Evolutionary conservation across 2,329 filamentous ascomycete species (phyloP), one percentile per base, ranked within the genome.

Genomic region (Claviceps capensis): DNA sequence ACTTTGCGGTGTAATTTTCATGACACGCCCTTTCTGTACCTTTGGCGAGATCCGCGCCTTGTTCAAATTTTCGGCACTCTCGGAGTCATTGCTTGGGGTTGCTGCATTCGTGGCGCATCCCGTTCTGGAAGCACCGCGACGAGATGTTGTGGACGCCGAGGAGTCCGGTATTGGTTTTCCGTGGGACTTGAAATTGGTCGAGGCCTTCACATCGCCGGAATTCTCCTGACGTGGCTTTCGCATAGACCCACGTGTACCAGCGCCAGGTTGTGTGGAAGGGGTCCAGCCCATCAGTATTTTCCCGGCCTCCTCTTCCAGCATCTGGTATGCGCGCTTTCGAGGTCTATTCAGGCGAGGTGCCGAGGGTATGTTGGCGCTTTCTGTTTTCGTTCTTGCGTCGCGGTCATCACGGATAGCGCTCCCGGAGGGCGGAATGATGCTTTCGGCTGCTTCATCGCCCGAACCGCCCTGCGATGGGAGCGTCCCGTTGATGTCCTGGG

Each of bases 261-360:
- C 46, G 13, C 36, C 36, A 34, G 36, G 17, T 17, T 16, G 37
- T 34, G 34, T 19, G 14, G 34, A 5, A 11, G 46, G 44, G 8
- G 19, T 42, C 42, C 34, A 49, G 19, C 34, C 42, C 6, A 43
- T 46, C 23, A 49, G 42, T 7, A 47, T 49, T 2, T 34, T 11
- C 9, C 44, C 43, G 36, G 51, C 19, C 42, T 53, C 48, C 11
- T 50, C 23, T 30, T 50, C 43, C 5, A 50, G 48, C 19, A 42
- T 42, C 48, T 50, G 42, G 11, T 38, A 50, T n/a, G 48, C 48
- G 30, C 48, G 48, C 41, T 44, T 43, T 38, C 34, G 46, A 16
- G 46, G 9, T 13, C n/a, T 48, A n/a, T 48, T 23, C 4, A 34
- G 23, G 2, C 13, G 5, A 17, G 46, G 46, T 23, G 3, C 19